These are phyloP conservation scores for Pseudogymnoascus sp. DNA, from an alignment of 2,329 filamentous ascomycete genomes.

Conservation along the genomic window DNA sequence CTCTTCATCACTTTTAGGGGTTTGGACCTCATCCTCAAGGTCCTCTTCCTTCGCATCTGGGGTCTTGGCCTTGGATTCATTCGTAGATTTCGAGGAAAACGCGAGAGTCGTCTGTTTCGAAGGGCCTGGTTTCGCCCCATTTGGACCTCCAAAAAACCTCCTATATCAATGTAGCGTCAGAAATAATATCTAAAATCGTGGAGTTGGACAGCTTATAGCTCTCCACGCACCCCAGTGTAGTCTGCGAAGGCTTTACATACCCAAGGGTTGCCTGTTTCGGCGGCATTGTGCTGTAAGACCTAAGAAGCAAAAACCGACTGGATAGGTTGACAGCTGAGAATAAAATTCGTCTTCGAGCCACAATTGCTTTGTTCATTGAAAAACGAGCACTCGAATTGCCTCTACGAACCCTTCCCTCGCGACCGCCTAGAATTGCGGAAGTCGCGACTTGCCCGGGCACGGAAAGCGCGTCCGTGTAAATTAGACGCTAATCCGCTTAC, in stretches of 20 bases:
- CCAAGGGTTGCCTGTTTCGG: constrained; percentile 70
- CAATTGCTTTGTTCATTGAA: constrained; percentile 17
- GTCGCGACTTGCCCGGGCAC: constrained; percentile 9
- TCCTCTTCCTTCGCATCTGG: constrained; percentile 28
- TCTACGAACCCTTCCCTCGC: neutral
- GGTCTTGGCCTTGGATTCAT: constrained; percentile 18
- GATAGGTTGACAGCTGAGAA: constrained; percentile 13
- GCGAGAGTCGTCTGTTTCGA: constrained; percentile 72
- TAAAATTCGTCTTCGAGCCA: constrained; percentile 24
- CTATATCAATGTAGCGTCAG: constrained; percentile 38
- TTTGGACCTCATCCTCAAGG: constrained; percentile 16
- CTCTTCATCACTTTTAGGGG: constrained; percentile 30
- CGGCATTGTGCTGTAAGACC: constrained; percentile 25
- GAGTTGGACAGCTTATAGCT: constrained; percentile 14
- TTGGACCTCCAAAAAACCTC: constrained; percentile 72
- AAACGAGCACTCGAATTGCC: neutral
- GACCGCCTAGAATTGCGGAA: constrained; percentile 15
- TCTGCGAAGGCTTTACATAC: constrained; percentile 74
- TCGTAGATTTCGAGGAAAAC: constrained; percentile 55
- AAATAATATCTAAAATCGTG: neutral
- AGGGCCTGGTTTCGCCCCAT: constrained; percentile 50
- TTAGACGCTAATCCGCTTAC: neutral
- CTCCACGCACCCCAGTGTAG: constrained; percentile 60
- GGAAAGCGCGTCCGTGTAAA: constrained; percentile 2
- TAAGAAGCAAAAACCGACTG: constrained; percentile 15